phyloP scores from a whole-genome alignment of 225 moss, liverwort and hornwort species.

The Bryum argenteum region DNA sequence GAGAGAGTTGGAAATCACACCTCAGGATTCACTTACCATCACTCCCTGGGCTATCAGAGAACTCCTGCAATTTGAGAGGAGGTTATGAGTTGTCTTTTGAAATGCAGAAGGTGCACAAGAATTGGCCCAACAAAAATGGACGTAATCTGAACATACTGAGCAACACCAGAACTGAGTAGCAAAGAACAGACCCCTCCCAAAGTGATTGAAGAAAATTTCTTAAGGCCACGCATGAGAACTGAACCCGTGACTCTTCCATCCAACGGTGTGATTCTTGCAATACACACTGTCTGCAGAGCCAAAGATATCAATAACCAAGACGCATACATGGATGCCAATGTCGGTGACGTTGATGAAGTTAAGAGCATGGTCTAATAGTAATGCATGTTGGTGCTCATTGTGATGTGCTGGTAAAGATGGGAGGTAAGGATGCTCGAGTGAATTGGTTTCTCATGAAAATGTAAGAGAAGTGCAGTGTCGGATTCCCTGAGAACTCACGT shows the following conservation, averaged over 20 bases:
- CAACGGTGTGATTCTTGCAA: slow-evolving; percentile 82
- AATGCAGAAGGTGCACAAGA: slow-evolving; percentile 17
- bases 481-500: no score
- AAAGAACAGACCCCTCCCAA: no score
- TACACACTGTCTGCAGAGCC: slow-evolving; percentile 73
- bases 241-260: slow-evolving; percentile 86
- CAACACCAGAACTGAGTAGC: slow-evolving; percentile 20
- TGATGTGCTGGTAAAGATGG: no score
- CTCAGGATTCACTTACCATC: slow-evolving; percentile 48
- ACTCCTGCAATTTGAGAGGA: slow-evolving; percentile 54
- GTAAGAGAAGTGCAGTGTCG: no score
- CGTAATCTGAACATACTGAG: slow-evolving; percentile 5
- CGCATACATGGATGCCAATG: no score
- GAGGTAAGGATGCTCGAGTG: no score
- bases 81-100: slow-evolving; percentile 28
- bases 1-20: slow-evolving; percentile 20
- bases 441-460: no score
- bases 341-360: no score
- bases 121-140: slow-evolving; percentile 16
- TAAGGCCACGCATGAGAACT: slow-evolving; percentile 83
- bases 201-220: slow-evolving; percentile 2
- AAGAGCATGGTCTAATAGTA: no score
- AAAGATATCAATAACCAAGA: slow-evolving; percentile 27
- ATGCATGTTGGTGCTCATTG: no score
- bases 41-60: slow-evolving; percentile 62